phyloP scores from a whole-genome alignment of 768 basidiomycete genomes.

The Russula dissimulans region DNA sequence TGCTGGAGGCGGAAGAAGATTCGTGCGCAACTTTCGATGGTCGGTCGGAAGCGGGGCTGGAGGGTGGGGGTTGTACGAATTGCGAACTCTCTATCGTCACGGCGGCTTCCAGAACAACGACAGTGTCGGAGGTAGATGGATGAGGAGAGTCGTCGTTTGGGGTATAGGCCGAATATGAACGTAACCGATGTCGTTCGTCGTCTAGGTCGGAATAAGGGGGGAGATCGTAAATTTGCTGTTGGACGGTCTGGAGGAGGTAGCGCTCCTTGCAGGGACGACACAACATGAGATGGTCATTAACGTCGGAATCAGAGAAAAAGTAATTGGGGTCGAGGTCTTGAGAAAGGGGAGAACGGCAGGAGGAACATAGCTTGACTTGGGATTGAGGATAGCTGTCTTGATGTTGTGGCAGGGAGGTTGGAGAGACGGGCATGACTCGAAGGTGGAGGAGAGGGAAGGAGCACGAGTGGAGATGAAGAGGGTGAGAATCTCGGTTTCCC shows the following conservation, averaged over 20 bases:
- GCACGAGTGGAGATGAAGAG: background rate
- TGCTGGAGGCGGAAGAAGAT: slow-evolving; percentile 30
- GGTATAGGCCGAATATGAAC: slow-evolving; percentile 1
- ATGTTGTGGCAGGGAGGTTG: slow-evolving; percentile 5
- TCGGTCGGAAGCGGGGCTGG: background rate
- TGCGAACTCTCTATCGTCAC: slow-evolving; percentile 1
- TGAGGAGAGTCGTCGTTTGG: slow-evolving; percentile 6
- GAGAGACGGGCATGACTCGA: slow-evolving; percentile 10
- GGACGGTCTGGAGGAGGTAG: background rate
- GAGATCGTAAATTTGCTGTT: slow-evolving; percentile 6
- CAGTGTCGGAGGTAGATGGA: background rate
- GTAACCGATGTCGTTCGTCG: background rate
- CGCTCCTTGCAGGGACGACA: slow-evolving; percentile 17
- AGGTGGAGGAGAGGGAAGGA: background rate
- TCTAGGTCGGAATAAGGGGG: background rate
- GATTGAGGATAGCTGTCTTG: slow-evolving; percentile 8
- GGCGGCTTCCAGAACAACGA: background rate
- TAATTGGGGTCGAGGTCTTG: slow-evolving; percentile 12
- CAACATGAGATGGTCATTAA: slow-evolving; percentile 14
- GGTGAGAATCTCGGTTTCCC: background rate
- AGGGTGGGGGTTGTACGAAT: background rate
- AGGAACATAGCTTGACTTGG: slow-evolving; percentile 18
- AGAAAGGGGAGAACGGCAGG: slow-evolving; percentile 16
- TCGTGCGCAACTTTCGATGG: slow-evolving; percentile 3
- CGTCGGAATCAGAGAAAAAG: slow-evolving; percentile 13